Evolutionary conservation across 75 land plant species (phyloP).

Genomic region (Sequoiadendron giganteum): DNA sequence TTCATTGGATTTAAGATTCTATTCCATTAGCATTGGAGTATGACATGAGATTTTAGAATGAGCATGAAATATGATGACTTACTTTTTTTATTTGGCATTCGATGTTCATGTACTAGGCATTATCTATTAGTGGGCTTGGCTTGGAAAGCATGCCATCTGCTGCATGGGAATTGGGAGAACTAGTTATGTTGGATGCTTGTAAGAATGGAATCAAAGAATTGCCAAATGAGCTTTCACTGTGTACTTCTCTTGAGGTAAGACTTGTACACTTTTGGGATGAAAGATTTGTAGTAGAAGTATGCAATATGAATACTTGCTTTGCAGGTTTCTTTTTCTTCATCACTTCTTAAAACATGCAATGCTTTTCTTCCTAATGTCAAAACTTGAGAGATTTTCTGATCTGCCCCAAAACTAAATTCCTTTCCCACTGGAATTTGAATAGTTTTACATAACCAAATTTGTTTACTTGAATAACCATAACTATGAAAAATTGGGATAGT

Average conservation of each 20-base stretch:
- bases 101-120: constrained; percentile 47
- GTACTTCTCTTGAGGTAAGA: constrained; percentile 78
- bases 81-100: background rate
- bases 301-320: background rate
- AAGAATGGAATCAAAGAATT: constrained; percentile 70
- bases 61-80: background rate
- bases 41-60: constrained; percentile 9
- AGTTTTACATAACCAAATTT: background rate
- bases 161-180: constrained; percentile 60
- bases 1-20: background rate
- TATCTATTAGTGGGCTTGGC: constrained; percentile 53
- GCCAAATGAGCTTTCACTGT: constrained; percentile 69
- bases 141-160: constrained; percentile 66
- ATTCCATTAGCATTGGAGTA: background rate
- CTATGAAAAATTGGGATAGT: background rate
- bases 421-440: background rate
- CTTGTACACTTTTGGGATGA: background rate
- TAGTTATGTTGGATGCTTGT: constrained; percentile 72
- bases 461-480: background rate
- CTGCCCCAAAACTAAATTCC: background rate
- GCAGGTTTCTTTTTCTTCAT: background rate
- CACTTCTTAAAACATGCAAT: background rate
- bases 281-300: background rate
- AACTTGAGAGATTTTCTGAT: background rate
- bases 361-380: background rate